Base-by-base conservation (phyloP, 805 yeast genomes). In the Kodamaea hsintzibuensis region DNA sequence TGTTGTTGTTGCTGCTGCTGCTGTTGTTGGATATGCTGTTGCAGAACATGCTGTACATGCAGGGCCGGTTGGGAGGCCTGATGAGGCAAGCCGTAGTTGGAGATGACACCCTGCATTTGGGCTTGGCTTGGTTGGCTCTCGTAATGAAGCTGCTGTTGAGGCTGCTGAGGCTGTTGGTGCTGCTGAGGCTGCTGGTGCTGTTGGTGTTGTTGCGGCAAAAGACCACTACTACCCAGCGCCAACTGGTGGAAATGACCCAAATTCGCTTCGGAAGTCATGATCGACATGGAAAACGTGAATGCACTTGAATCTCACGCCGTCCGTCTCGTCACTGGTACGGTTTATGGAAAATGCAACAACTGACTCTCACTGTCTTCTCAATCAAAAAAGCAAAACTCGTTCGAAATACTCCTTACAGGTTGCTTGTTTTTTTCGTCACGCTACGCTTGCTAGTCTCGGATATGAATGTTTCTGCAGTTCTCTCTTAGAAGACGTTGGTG, bases 241-340 rank as follows among this genome's bases (percentile, higher is more conserved):
- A 57, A 44, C 47, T 38, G 49, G 47, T 57, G 60, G 44, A 51
- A 57, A 55, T 42, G 58, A 27, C 55, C 57, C 37, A 54, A 39
- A 38, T 57, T 57, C n/a, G 53, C 13, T 47, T 55, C 57, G 16
- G 58, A 55, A 17, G 60, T 50, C 60, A 57, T 57, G 37, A 54
- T 54, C 46, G 55, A 48, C 58, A 56, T 56, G 45, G 38, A 25
- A 17, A 14, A 35, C 45, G 37, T 43, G 47, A 43, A 43, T 43
- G 47, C 44, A 16, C 44, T 40, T 8, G 35, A 30, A 9, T 14
- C 44, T 14, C 44, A 40, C 44, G 44, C 44, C 44, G 35, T 12
- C 35, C 35, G 35, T 30, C 13, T 30, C 35, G 35, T 30, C 13
- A 30, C 35, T 30, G 3, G 35, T 8, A 9, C 13, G 5, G 35